phyloP scores from a whole-genome alignment of 352 stramenopile genomes.

The Pythium rishiriense region DNA sequence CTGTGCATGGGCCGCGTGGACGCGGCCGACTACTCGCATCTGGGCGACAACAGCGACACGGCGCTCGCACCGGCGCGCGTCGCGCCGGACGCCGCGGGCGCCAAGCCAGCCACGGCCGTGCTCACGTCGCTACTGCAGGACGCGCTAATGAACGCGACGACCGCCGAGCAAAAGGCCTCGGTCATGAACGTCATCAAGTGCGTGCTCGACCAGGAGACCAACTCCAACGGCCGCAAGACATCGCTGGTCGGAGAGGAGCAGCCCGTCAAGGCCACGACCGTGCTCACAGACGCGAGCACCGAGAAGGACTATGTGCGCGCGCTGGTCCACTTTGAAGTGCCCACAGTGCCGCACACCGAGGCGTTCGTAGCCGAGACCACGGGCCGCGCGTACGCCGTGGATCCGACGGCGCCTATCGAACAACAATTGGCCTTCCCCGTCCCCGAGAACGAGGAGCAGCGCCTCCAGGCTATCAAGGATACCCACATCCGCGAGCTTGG shows the following conservation, averaged over 20 bases:
- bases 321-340: constrained; percentile 15
- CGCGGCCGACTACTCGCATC: constrained; percentile 50
- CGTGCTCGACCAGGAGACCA: constrained; percentile 43
- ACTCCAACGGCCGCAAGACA: neutral
- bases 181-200: constrained; percentile 53
- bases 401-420: constrained; percentile 35
- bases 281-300: constrained; percentile 15
- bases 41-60: constrained; percentile 19
- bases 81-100: constrained; percentile 5
- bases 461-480: constrained; percentile 47
- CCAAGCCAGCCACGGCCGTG: constrained; percentile 26
- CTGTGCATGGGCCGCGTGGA: constrained; percentile 58
- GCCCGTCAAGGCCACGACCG: neutral
- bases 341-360: constrained; percentile 3
- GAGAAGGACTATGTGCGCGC: constrained; percentile 24
- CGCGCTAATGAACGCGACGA: constrained; percentile 33
- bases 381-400: constrained; percentile 39
- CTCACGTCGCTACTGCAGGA: constrained; percentile 47
- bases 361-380: constrained; percentile 42
- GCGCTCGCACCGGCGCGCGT: constrained; percentile 30
- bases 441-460: constrained; percentile 45
- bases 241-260: neutral
- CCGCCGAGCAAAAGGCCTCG: constrained; percentile 37
- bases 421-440: constrained; percentile 37
- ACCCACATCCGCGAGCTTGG: constrained; percentile 50